phyloP scores from a whole-genome alignment of 352 stramenopile species.

The Phytophthora capsici region DNA sequence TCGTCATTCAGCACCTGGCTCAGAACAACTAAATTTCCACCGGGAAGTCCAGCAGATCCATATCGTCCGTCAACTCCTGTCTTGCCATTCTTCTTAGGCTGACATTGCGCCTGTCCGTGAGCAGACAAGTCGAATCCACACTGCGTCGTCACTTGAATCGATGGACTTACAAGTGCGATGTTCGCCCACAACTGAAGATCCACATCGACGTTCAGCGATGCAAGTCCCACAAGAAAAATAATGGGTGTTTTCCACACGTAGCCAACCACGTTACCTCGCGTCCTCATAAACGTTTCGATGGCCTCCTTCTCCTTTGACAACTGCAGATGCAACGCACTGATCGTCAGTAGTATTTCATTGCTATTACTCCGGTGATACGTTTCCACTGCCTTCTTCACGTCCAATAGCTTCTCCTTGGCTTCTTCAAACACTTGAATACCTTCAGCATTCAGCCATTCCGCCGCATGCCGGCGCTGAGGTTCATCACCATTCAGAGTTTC shows the following conservation, averaged over 20 bases:
- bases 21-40: conserved; percentile 17
- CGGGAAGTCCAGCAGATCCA: conserved; percentile 14
- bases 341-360: not conserved
- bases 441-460: conserved; percentile 11
- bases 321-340: conserved; percentile 12
- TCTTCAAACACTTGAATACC: conserved; percentile 9
- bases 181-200: conserved; percentile 16
- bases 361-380: not conserved
- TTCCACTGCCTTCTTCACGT: conserved; percentile 7
- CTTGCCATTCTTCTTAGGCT: not conserved
- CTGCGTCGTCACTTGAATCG: conserved; percentile 3
- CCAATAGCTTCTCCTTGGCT: conserved; percentile 14
- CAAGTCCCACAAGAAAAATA: conserved; percentile 21
- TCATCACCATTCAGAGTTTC: not conserved
- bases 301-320: conserved; percentile 11
- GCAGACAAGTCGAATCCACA: conserved; percentile 13
- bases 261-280: not conserved
- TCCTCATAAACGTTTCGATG: conserved; percentile 24
- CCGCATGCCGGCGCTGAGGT: not conserved
- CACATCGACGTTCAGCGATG: conserved; percentile 17
- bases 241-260: no score
- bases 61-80: conserved; percentile 2
- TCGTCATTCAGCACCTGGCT: conserved; percentile 7
- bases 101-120: not conserved
- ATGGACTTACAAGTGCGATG: conserved; percentile 15